Evolutionary conservation across 768 basidiomycete genomes (phyloP).

Genomic region (Cytidiella melzeri): DNA sequence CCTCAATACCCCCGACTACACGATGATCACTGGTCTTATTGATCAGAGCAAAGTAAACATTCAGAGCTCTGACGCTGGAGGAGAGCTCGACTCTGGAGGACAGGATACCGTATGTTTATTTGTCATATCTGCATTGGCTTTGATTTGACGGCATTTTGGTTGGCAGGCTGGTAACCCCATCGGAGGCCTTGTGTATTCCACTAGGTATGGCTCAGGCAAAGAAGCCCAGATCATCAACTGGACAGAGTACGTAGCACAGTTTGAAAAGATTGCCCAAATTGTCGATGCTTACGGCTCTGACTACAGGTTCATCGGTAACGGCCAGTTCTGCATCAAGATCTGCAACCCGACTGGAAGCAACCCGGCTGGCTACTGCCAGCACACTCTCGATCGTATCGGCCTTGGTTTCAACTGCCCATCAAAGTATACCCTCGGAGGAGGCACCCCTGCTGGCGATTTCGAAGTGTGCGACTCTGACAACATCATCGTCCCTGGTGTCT

Average conservation of each 20-base stretch:
- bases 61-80: conserved; percentile 50
- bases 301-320: conserved; percentile 64
- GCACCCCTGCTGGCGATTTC: conserved; percentile 32
- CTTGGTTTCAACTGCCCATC: conserved; percentile 69
- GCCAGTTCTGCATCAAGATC: conserved; percentile 62
- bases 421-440: conserved; percentile 41
- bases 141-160: no score
- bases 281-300: not conserved
- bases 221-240: conserved; percentile 54
- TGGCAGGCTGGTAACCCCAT: conserved; percentile 78
- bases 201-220: conserved; percentile 27
- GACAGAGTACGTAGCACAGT: conserved; percentile 56
- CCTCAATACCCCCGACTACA: conserved; percentile 51
- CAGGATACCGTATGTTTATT: conserved; percentile 43
- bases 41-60: conserved; percentile 58
- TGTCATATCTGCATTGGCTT: no score
- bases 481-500: conserved; percentile 53
- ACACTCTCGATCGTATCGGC: conserved; percentile 73
- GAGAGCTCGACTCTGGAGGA: conserved; percentile 74
- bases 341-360: conserved; percentile 55
- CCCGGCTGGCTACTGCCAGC: conserved; percentile 53
- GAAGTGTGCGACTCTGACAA: conserved; percentile 62
- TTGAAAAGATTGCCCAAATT: no score
- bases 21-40: conserved; percentile 56
- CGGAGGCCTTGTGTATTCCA: conserved; percentile 66